Base-by-base conservation (phyloP, 768 basidiomycete genomes). In the Naganishia vishniacii region DNA sequence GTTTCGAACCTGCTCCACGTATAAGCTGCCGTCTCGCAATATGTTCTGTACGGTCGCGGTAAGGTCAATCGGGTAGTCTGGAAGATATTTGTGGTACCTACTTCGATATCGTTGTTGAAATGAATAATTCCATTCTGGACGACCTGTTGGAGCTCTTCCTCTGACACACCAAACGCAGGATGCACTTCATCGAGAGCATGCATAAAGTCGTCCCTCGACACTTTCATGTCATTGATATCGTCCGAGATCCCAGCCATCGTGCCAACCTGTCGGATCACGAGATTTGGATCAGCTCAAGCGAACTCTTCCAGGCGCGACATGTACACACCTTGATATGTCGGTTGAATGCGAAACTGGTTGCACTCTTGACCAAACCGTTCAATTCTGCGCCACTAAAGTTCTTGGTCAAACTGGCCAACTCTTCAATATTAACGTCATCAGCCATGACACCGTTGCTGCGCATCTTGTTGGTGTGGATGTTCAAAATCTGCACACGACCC, bases 371-470 rank as follows among this genome's bases (percentile, higher is more conserved):
- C 47, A 99, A 80, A 70, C 95, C 95, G 61, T 85, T 85, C 65
- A 99, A 90, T 78, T 99, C 95, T 0, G 95, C 95, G 61, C 95
- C 95, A 8, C 88, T 90, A 75, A 97, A 99, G 80, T 99, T 99
- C 81, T 98, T 99, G 61, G 93, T 98, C 46, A 83, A 65, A 5
- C 80, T 76, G 0, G 94, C 89, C 41, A 99, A 83, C 74, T 97
- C 91, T 3, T 72, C 71, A 5, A 99, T 78, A 77, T 93, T 83
- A 42, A 99, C 94, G 78, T 98, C 88, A 18, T 68, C 48, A 60
- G 88, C 91, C 88, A 99, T 89, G 45, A 97, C 87, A 15, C 85
- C 83, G 74, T 97, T 98, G 29, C 77, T 82, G 37, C 90, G 85
- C 95, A 99, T 99, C 79, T 91, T 93, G 59, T 83, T 73, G 0